Evolutionary conservation across 2,329 filamentous ascomycete genomes (phyloP), one percentile per base, ranked within the genome.

Genomic region (Microcera coccophila): DNA sequence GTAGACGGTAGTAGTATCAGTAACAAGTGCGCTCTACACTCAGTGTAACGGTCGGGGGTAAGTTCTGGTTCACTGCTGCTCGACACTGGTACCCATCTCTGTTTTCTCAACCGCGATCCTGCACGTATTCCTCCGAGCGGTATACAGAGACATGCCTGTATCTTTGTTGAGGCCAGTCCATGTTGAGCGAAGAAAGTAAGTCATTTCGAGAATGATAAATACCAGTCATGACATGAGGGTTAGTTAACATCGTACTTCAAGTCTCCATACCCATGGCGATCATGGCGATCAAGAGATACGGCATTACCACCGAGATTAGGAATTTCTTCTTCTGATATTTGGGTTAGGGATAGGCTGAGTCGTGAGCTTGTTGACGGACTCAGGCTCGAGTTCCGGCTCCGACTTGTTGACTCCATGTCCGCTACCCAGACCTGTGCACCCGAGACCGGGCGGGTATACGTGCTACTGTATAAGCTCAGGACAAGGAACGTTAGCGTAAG

Each of bases 41-140:
- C 8, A 24, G 40, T 44, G 41, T 36, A 47, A 44, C 45, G 38
- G 35, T 41, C 34, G 18, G 16, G 38, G 35, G 31, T 17, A 41
- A 32, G 15, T 8, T 9, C 14, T 28, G 24, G 24, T 28, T 28
- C 14, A n/a, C n/a, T n/a, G n/a, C 22, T 12, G 7, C 12, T 26
- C 7, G 7, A 26, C 7, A 12, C 22, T 12, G 12, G 22, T 26
- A 26, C 12, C 22, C 22, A 26, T 26, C 22, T 12, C 7, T 26
- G 22, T 26, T 7, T 26, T 26, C 22, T 26, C 22, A 26, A 12
- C 12, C 22, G 12, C 12, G 22, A 26, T 12, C 12, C 22, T 26
- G 22, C 22, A 12, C 22, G 12, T 12, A 26, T n/a, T n/a, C n/a
- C n/a, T n/a, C n/a, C n/a, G n/a, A n/a, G n/a, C n/a, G n/a, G n/a